phyloP scores from a whole-genome alignment of 306 rosid species.

The Medicago ruthenica region DNA sequence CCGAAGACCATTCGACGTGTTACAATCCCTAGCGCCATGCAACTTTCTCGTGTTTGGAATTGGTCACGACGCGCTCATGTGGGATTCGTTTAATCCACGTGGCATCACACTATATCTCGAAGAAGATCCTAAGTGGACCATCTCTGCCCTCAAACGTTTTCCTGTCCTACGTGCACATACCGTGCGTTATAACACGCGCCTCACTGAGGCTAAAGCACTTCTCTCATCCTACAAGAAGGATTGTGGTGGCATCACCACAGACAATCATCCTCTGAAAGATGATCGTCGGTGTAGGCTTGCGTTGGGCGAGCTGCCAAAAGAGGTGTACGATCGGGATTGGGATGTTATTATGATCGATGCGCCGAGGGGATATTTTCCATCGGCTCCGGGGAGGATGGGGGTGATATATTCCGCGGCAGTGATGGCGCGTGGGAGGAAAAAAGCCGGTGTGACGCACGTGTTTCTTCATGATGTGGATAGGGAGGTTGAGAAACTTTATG shows the following conservation, averaged over 20 bases:
- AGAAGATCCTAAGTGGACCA: slow-evolving; percentile 79
- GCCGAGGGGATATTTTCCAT: slow-evolving; percentile 65
- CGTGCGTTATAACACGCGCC: slow-evolving; percentile 62
- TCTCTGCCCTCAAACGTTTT: slow-evolving; percentile 49
- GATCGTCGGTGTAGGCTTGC: slow-evolving; percentile 62
- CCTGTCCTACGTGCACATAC: slow-evolving; percentile 61
- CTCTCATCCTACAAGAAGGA: slow-evolving; percentile 50
- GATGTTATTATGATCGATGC: slow-evolving; percentile 86
- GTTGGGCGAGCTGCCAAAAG: slow-evolving; percentile 48
- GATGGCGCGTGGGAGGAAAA: slow-evolving; percentile 74
- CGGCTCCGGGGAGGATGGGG: slow-evolving; percentile 81
- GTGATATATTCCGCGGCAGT: slow-evolving; percentile 81
- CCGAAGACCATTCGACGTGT: slow-evolving; percentile 53
- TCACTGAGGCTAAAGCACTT: slow-evolving; percentile 53
- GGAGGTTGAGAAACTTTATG: slow-evolving; percentile 69
- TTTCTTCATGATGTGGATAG: slow-evolving; percentile 80
- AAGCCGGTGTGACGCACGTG: slow-evolving; percentile 80
- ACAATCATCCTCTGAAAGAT: slow-evolving; percentile 34
- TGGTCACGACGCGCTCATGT: slow-evolving; percentile 88
- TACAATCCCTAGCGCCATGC: slow-evolving; percentile 66
- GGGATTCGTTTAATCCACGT: slow-evolving; percentile 79
- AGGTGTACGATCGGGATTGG: slow-evolving; percentile 78
- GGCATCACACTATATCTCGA: slow-evolving; percentile 86
- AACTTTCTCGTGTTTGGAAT: slow-evolving; percentile 84
- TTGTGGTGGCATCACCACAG: slow-evolving; percentile 23